phyloP scores from a whole-genome alignment of 176 grass and related monocot species.

The Thinopyrum elongatum region DNA sequence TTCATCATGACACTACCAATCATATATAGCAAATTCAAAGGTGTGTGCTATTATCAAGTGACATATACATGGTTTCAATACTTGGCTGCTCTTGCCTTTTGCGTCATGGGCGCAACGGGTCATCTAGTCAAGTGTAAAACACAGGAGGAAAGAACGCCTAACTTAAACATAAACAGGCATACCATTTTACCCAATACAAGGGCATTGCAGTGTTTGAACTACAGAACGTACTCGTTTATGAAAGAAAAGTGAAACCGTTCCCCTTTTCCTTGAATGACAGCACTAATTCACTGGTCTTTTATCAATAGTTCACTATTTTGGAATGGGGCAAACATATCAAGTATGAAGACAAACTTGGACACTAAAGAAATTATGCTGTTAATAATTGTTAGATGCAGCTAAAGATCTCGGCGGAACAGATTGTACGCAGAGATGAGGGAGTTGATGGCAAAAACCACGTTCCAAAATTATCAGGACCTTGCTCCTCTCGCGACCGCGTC shows the following conservation, averaged over 20 bases:
- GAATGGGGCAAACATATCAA: not conserved
- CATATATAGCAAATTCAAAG: no score
- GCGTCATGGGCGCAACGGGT: no score
- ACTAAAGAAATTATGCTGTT: no score
- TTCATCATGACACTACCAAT: no score
- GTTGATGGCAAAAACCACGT: no score
- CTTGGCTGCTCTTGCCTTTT: no score
- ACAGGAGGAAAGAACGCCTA: not conserved
- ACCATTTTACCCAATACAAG: not conserved
- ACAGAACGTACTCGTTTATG: not conserved
- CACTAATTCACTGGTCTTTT: not conserved
- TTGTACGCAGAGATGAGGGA: no score
- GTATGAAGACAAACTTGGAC: not conserved
- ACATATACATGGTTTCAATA: no score
- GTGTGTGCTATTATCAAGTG: no score
- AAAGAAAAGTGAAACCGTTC: not conserved
- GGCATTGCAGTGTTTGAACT: not conserved
- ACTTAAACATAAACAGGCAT: not conserved
- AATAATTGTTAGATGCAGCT: no score
- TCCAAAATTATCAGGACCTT: no score
- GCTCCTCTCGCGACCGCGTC: no score
- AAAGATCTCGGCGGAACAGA: not conserved
- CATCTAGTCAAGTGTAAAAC: not conserved
- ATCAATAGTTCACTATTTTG: not conserved
- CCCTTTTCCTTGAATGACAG: not conserved